Evolutionary conservation across 2,329 filamentous ascomycete species (phyloP), one percentile per base, ranked within the genome.

Genomic region (Hirsutella minnesotensis): DNA sequence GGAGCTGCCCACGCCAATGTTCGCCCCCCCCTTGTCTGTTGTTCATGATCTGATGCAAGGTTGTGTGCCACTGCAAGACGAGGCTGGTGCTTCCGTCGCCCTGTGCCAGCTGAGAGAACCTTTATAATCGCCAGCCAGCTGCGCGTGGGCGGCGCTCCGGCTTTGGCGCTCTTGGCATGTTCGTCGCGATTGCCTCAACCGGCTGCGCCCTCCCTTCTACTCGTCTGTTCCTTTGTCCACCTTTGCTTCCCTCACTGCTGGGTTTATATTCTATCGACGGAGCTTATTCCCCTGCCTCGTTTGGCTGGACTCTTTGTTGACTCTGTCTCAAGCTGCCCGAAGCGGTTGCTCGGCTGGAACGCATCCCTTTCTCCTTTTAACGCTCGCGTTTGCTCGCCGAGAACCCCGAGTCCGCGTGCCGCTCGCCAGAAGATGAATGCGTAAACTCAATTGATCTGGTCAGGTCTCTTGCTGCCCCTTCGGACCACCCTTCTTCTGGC

Each of bases 341-440:
- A 38, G 40, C 33, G 39, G 43, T 27, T 39, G 38, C 12, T 30
- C 24, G 9, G 24, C 43, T 45, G 43, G 43, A 45, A 45, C 40
- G 44, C 40, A n/a, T 37, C 8, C 36, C 24, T 20, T 18, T 29
- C 27, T 39, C 27, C 38, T 30, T 27, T n/a, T 27, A 12, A 27
- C 39, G 19, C 10, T 18, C 24, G 24, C 27, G 34, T 38, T 29
- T 33, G 33, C n/a, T 30, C 33, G 33, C 44, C 38, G 20, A 37
- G 40, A 34, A 37, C 40, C 24, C 31, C 9, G 24, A 36, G n/a
- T 24, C 36, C 35, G 21, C 33, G 16, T 41, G 31, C 33, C 36
- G 21, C 9, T 7, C 27, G 22, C 35, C 21, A 19, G 30, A 33
- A 16, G 35, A 42, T 38, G 35, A 42, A 42, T 38, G 24, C 41